A percentile compares a stretch with the other conserved stretches of the same genome.
These are phyloP conservation scores for Mycosarcoma maydis DNA, from an alignment of 1,284 basidiomycete species.

Conservation along the genomic window DNA sequence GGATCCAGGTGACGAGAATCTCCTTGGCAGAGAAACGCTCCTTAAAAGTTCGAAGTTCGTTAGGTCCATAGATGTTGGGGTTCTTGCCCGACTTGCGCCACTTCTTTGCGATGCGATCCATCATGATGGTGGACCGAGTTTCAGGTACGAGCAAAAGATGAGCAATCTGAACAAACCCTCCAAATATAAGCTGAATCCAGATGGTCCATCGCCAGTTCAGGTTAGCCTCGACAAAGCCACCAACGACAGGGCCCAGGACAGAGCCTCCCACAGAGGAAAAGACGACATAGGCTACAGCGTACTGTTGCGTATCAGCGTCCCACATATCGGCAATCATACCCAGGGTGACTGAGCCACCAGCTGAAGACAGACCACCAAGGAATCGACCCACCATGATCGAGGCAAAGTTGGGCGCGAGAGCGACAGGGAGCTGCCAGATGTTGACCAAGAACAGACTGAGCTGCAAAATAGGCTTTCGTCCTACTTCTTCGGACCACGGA, in stretches of 20 bases:
- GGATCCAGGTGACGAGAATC: conserved; percentile 65
- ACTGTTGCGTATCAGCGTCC: conserved; percentile 65
- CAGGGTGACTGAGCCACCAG: conserved; percentile 69
- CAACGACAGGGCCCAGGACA: conserved; percentile 61
- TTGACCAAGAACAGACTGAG: conserved; percentile 66
- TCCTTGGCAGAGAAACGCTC: conserved; percentile 66
- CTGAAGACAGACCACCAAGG: conserved; percentile 66
- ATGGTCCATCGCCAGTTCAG: conserved; percentile 63
- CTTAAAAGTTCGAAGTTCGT: conserved; percentile 65
- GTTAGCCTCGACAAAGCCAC: conserved; percentile 54
- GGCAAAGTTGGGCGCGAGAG: conserved; percentile 63
- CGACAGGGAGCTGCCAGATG: conserved; percentile 61
- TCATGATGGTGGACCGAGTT: conserved; percentile 67
- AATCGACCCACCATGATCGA: conserved; percentile 64
- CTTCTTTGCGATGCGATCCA: conserved; percentile 68
- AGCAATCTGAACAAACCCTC: conserved; percentile 67
- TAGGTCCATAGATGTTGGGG: conserved; percentile 68
- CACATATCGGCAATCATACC: conserved; percentile 68
- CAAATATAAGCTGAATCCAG: conserved; percentile 69
- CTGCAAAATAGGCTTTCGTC: conserved; percentile 64
- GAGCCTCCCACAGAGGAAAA: conserved; percentile 63
- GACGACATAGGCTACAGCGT: conserved; percentile 65
- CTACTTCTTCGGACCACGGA: conserved; percentile 67
- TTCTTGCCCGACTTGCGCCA: conserved; percentile 65
- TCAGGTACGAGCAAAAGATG: conserved; percentile 69